These are phyloP conservation scores for Serendipita sp. DNA, from an alignment of 768 basidiomycete species.

Conservation along the genomic window DNA sequence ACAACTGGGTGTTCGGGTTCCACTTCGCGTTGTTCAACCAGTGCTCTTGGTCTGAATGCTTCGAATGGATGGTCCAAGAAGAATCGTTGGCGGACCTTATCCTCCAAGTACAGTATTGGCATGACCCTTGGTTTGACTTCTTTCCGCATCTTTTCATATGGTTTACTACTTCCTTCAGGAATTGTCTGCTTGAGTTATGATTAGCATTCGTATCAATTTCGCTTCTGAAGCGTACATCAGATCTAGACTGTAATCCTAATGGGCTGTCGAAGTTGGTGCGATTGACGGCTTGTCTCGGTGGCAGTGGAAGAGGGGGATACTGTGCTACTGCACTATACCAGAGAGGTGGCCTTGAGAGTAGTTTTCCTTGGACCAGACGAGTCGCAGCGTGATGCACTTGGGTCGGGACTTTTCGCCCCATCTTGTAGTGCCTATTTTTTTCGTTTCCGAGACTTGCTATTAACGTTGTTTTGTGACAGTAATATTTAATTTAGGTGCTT, in stretches of 20 bases:
- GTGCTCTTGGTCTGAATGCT: constrained; percentile 60
- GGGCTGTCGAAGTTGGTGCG: constrained; percentile 38
- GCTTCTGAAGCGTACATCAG: not conserved
- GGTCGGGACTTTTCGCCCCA: constrained; percentile 68
- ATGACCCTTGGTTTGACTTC: constrained; percentile 26
- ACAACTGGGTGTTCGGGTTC: constrained; percentile 38
- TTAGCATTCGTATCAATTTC: not conserved
- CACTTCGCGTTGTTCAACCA: constrained; percentile 56
- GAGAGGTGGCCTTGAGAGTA: constrained; percentile 47
- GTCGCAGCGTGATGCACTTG: constrained; percentile 83
- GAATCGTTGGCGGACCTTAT: constrained; percentile 76
- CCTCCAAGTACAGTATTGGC: constrained; percentile 65
- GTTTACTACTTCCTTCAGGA: no score
- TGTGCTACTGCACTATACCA: constrained; percentile 79
- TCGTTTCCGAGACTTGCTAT: no score
- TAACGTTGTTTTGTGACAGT: no score
- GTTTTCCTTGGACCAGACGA: constrained; percentile 53
- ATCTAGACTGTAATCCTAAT: not conserved
- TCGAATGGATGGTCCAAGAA: constrained; percentile 95
- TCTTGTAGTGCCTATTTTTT: constrained; percentile 16
- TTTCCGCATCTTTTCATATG: constrained; percentile 13
- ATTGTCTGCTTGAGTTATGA: no score
- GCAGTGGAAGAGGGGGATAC: constrained; percentile 77
- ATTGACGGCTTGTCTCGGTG: constrained; percentile 50
- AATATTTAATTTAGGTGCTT: no score